Conservation (phyloP, 345 rosid species). For the Excoecaria cochinchinensis region DNA sequence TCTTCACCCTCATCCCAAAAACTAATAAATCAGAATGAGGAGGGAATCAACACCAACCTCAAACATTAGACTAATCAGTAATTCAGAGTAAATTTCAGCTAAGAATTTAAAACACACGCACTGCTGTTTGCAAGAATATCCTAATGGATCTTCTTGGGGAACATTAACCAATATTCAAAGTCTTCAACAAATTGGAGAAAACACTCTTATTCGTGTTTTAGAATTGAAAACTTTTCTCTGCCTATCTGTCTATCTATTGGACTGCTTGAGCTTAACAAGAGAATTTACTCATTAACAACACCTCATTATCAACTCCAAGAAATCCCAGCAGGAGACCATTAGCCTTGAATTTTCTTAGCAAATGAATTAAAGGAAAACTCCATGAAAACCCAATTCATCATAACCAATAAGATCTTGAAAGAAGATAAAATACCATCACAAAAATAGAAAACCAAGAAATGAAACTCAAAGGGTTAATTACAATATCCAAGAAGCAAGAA, state of each 20-base stretch:
- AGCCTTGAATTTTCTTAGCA: not conserved
- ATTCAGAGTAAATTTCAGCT: too few species aligned
- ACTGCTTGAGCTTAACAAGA: not conserved
- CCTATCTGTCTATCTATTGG: not conserved
- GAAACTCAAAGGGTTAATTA: not conserved
- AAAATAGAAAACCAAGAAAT: not conserved
- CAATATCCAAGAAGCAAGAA: not conserved
- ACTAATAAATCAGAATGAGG: not conserved
- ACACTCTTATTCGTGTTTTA: not conserved
- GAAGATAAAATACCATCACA: not conserved
- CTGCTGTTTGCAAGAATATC: not conserved
- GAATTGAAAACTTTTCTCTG: not conserved
- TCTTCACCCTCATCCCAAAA: not conserved
- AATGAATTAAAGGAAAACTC: not conserved
- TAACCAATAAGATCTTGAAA: not conserved
- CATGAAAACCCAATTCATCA: slow-evolving; percentile 4
- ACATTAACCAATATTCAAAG: too few species aligned
- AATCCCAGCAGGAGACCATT: slow-evolving; percentile 5
- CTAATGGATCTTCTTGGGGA: not conserved
- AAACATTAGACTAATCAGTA: not conserved
- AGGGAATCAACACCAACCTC: not conserved
- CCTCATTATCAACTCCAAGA: not conserved
- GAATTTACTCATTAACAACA: not conserved
- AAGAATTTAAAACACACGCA: too few species aligned
- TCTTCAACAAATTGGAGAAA: not conserved